Percentiles rank a stretch among this genome's conserved stretches.
Evolutionary conservation across 768 basidiomycete species (phyloP).

Genomic region (Pholiota conissans): DNA sequence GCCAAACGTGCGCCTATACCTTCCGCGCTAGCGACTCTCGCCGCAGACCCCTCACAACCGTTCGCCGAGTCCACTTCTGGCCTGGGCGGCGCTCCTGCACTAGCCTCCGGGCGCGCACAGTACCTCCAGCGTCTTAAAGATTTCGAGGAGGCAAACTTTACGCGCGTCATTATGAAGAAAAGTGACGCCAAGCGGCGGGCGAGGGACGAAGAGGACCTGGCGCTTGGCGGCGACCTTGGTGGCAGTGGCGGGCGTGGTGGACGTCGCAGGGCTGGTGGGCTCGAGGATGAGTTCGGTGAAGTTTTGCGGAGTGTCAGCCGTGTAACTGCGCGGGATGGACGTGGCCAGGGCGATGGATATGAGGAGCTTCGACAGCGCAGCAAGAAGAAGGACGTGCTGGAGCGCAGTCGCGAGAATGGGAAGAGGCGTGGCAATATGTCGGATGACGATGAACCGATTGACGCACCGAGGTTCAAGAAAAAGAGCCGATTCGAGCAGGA

Average conservation of each 20-base stretch:
- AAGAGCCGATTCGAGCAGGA: conserved; percentile 52
- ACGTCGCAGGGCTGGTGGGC: conserved; percentile 63
- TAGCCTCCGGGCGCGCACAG: conserved; percentile 67
- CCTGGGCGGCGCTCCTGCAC: conserved; percentile 58
- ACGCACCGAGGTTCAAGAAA: conserved; percentile 34
- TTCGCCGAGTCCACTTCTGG: conserved; percentile 74
- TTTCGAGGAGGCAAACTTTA: conserved; percentile 96
- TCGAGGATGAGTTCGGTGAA: conserved; percentile 86
- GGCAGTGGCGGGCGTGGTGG: conserved; percentile 46
- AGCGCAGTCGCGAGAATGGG: conserved; percentile 48
- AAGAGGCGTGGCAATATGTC: conserved; percentile 23
- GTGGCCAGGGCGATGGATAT: conserved; percentile 67
- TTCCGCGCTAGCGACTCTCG: conserved; percentile 61
- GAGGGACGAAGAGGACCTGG: conserved; percentile 85
- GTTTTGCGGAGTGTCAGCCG: conserved; percentile 65
- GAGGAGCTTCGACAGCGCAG: conserved; percentile 74
- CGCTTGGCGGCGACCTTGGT: conserved; percentile 70
- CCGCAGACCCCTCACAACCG: conserved; percentile 69
- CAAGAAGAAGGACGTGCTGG: conserved; percentile 61
- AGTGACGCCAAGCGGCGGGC: conserved; percentile 70
- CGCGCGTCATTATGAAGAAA: conserved; percentile 88
- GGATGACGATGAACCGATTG: conserved; percentile 28
- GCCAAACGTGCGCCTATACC: conserved; percentile 58
- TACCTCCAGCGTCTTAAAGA: conserved; percentile 80
- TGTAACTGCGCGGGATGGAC: conserved; percentile 30